Evolutionary conservation across 78 protist genomes (phyloP).

Genomic region (Pigoraptor vietnamica): DNA sequence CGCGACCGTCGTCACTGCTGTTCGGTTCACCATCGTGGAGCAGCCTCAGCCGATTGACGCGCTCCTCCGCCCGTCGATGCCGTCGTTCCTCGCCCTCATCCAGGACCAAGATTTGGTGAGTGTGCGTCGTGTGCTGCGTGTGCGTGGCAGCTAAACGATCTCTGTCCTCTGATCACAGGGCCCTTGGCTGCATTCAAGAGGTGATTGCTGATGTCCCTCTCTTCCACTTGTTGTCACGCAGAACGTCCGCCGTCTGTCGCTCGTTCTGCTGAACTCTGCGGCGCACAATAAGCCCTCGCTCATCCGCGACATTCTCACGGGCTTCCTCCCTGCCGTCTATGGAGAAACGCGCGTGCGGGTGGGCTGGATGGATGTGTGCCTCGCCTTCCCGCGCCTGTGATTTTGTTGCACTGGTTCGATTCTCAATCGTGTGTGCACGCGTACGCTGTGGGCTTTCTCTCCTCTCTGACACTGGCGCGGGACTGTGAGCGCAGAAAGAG

Average conservation of each 20-base stretch:
- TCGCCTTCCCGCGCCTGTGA: neutral
- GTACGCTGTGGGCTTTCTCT: no score
- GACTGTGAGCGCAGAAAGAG: slow-evolving; percentile 33
- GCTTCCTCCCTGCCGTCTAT: slow-evolving; percentile 63
- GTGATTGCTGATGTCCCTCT: neutral
- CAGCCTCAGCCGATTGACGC: slow-evolving; percentile 33
- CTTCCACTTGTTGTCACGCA: neutral
- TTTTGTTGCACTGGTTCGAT: neutral
- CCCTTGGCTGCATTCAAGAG: neutral
- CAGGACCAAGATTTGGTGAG: slow-evolving; percentile 38
- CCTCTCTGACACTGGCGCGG: neutral
- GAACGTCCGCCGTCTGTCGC: slow-evolving; percentile 70
- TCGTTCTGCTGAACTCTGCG: slow-evolving; percentile 71
- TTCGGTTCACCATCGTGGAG: slow-evolving; percentile 73
- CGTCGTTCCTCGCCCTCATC: slow-evolving; percentile 41
- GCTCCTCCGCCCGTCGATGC: slow-evolving; percentile 17
- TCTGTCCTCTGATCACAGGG: no score
- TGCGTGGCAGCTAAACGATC: no score
- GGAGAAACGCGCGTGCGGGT: slow-evolving; percentile 27
- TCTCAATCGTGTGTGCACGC: neutral
- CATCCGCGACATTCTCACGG: slow-evolving; percentile 34
- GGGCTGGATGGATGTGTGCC: neutral
- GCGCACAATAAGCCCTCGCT: slow-evolving; percentile 68
- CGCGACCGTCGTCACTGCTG: slow-evolving; percentile 58
- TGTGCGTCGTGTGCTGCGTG: neutral